Evolutionary conservation across 805 yeast genomes (phyloP).

Genomic region (Saccharomycopsis javanensis): DNA sequence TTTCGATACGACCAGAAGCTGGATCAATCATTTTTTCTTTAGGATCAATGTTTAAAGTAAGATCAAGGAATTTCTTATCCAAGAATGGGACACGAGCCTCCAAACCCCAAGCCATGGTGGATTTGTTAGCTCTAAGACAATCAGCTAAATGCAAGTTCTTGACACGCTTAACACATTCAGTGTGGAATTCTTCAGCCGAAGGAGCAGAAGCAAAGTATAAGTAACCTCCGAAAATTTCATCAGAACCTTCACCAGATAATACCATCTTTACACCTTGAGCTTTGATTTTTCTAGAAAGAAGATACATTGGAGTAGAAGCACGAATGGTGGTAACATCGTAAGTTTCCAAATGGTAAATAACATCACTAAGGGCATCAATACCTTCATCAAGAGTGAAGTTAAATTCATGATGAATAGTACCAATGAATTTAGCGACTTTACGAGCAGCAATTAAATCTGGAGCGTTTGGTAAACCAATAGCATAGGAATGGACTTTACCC

Average conservation of each 20-base stretch:
- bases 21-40: slow-evolving; percentile 75
- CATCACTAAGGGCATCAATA: slow-evolving; percentile 89
- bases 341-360: slow-evolving; percentile 91
- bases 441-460: slow-evolving; percentile 96
- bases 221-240: slow-evolving; percentile 98
- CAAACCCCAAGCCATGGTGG: slow-evolving; percentile 99
- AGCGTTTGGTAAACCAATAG: slow-evolving; percentile 94
- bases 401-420: slow-evolving; percentile 96
- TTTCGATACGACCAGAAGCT: slow-evolving; percentile 75
- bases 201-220: slow-evolving; percentile 97
- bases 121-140: slow-evolving; percentile 97
- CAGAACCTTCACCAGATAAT: slow-evolving; percentile 97
- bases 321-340: slow-evolving; percentile 97
- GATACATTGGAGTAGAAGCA: slow-evolving; percentile 98
- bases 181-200: slow-evolving; percentile 82
- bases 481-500: slow-evolving; percentile 87
- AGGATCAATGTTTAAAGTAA: slow-evolving; percentile 92
- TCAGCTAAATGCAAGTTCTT: slow-evolving; percentile 96
- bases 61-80: slow-evolving; percentile 85
- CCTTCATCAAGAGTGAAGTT: slow-evolving; percentile 96
- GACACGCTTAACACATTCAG: slow-evolving; percentile 91
- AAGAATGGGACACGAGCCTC: slow-evolving; percentile 99
- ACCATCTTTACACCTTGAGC: slow-evolving; percentile 99
- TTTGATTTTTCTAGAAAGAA: slow-evolving; percentile 90
- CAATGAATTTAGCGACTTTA: slow-evolving; percentile 92